Conservation (phyloP, 2,329 filamentous ascomycete genomes). For the Sporothrix sp. region DNA sequence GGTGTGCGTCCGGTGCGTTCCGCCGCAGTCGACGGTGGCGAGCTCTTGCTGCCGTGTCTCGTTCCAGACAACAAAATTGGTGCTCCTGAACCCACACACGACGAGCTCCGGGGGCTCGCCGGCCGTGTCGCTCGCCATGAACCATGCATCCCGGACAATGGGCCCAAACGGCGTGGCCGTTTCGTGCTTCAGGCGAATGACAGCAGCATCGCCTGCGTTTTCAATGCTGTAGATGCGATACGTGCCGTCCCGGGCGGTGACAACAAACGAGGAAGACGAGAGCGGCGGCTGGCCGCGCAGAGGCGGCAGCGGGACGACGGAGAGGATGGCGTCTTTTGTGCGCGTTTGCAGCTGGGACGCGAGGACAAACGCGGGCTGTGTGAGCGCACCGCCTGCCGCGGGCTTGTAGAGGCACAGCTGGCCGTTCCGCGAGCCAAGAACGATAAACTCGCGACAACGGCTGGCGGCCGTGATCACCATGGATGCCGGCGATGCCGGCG, state of each 20-base stretch:
- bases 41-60: constrained; percentile 60
- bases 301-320: constrained; percentile 42
- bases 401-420: constrained; percentile 31
- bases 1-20: constrained; percentile 69
- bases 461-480: constrained; percentile 13
- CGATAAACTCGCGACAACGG: constrained; percentile 25
- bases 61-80: constrained; percentile 74
- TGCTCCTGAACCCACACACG: constrained; percentile 72
- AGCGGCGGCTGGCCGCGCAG: constrained; percentile 18
- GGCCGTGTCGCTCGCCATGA: constrained; percentile 30
- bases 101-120: constrained; percentile 43
- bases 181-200: constrained; percentile 51
- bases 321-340: constrained; percentile 49
- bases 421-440: constrained; percentile 47
- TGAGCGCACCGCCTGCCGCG: constrained; percentile 14
- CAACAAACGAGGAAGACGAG: constrained; percentile 49
- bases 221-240: constrained; percentile 52
- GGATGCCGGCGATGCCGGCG: neutral
- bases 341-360: constrained; percentile 20
- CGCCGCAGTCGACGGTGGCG: constrained; percentile 69
- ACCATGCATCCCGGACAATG: constrained; percentile 63
- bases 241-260: constrained; percentile 66
- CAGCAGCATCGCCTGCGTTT: neutral
- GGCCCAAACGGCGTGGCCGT: constrained; percentile 61
- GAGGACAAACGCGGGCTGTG: constrained; percentile 9